phyloP scores from a whole-genome alignment of 2,329 filamentous ascomycete genomes.

The Ambrosiella xylebori region DNA sequence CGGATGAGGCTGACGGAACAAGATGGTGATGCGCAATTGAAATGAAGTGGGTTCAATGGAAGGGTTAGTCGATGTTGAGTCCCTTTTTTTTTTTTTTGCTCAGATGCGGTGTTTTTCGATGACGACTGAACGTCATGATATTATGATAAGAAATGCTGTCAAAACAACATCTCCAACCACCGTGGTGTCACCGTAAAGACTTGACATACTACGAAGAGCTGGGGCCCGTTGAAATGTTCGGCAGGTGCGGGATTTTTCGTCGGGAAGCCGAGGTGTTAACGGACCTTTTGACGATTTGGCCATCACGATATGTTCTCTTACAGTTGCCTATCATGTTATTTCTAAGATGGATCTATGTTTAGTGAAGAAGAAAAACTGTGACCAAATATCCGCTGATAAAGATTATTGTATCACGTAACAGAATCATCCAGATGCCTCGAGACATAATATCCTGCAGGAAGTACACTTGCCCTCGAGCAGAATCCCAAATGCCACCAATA shows the following conservation, averaged over 20 bases:
- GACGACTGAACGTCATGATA: not conserved
- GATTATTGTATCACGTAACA: no score
- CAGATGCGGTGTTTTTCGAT: not conserved
- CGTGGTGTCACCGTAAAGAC: not conserved
- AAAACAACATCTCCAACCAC: not conserved
- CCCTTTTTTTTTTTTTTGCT: not conserved
- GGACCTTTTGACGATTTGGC: no score
- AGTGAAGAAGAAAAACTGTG: no score
- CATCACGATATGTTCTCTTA: no score
- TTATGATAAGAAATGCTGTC: not conserved
- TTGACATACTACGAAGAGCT: not conserved
- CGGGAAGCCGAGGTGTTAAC: not conserved
- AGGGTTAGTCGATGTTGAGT: not conserved
- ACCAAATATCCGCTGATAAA: no score
- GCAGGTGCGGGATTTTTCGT: not conserved
- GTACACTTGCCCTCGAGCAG: no score
- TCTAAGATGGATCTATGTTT: no score
- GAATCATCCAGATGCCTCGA: no score
- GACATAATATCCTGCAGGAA: no score
- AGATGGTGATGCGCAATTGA: not conserved
- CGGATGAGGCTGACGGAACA: not conserved
- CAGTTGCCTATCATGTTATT: no score
- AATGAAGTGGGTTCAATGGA: not conserved
- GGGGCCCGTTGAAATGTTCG: not conserved
- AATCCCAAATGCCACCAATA: no score